phyloP scores from a whole-genome alignment of 805 yeast species.

The Wickerhamiella azyma region DNA sequence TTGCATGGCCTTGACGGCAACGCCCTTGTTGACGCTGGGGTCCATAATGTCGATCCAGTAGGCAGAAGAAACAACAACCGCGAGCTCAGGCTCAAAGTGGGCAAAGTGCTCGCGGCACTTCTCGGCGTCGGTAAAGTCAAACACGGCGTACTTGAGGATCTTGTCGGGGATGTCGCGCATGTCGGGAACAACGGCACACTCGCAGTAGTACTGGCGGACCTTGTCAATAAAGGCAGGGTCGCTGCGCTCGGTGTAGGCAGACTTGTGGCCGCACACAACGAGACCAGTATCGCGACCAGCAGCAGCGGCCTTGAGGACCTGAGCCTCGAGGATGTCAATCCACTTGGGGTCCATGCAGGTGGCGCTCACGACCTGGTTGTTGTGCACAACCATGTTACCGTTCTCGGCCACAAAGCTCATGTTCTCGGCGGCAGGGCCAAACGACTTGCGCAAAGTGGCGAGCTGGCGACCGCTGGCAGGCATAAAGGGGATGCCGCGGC shows the following conservation, averaged over 20 bases:
- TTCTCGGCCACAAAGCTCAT: slow-evolving; percentile 9
- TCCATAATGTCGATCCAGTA: slow-evolving; percentile 9
- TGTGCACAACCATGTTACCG: slow-evolving; percentile 9
- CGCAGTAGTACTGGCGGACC: slow-evolving; percentile 9
- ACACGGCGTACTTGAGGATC: slow-evolving; percentile 8
- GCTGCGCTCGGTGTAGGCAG: slow-evolving; percentile 8
- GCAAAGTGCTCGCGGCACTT: slow-evolving; percentile 7
- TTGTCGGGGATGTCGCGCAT: slow-evolving; percentile 8
- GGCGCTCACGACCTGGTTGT: slow-evolving; percentile 7
- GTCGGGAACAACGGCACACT: slow-evolving; percentile 6
- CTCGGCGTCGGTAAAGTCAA: slow-evolving; percentile 8
- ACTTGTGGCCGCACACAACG: slow-evolving; percentile 8
- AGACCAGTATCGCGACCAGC: slow-evolving; percentile 9
- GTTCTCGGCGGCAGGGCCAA: slow-evolving; percentile 8
- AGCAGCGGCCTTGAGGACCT: slow-evolving; percentile 8
- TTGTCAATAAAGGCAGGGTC: slow-evolving; percentile 6
- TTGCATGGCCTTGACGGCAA: slow-evolving; percentile 8
- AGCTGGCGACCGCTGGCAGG: slow-evolving; percentile 8
- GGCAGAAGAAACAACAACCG: slow-evolving; percentile 6
- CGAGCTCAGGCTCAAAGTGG: slow-evolving; percentile 8
- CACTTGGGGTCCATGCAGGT: slow-evolving; percentile 4
- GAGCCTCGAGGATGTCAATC: slow-evolving; percentile 3
- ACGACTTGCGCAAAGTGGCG: slow-evolving; percentile 7
- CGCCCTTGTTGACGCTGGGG: slow-evolving; percentile 9
- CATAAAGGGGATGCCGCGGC: slow-evolving; percentile 8